Evolutionary conservation across 2,329 filamentous ascomycete species (phyloP).

Genomic region (Thelonectria discophora): DNA sequence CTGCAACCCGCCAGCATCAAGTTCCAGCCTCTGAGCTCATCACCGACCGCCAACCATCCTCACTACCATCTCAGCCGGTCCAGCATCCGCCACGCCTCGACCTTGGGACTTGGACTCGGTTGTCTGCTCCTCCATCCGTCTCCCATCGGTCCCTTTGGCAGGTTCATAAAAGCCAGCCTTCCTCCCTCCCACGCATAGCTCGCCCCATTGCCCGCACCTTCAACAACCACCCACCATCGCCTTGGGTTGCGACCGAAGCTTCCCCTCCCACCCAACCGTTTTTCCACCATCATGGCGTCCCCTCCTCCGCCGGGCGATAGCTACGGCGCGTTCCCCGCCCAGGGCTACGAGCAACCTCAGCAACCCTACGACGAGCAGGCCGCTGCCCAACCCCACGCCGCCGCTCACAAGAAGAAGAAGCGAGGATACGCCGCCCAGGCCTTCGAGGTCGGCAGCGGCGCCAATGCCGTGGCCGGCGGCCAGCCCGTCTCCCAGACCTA

Average conservation of each 20-base stretch:
- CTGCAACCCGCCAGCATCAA: slow-evolving; percentile 25
- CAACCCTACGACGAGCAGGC: slow-evolving; percentile 50
- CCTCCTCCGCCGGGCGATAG: slow-evolving; percentile 60
- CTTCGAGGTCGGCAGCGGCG: slow-evolving; percentile 89
- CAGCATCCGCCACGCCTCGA: slow-evolving; percentile 30
- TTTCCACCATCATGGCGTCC: slow-evolving; percentile 61
- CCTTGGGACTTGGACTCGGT: slow-evolving; percentile 38
- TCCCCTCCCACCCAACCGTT: slow-evolving; percentile 25
- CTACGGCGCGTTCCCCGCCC: slow-evolving; percentile 47
- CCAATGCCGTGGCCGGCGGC: slow-evolving; percentile 73
- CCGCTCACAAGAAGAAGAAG: slow-evolving; percentile 82
- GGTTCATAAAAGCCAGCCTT: slow-evolving; percentile 14
- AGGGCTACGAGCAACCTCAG: slow-evolving; percentile 50
- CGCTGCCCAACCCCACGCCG: slow-evolving; percentile 41
- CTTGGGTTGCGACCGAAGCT: slow-evolving; percentile 39
- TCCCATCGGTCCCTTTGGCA: neutral
- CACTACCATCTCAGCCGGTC: slow-evolving; percentile 33
- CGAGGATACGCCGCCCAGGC: slow-evolving; percentile 93
- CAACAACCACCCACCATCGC: slow-evolving; percentile 21
- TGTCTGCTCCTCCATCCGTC: slow-evolving; percentile 21
- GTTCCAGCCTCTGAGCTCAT: slow-evolving; percentile 40
- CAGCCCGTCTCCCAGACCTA: slow-evolving; percentile 54
- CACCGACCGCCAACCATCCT: slow-evolving; percentile 31
- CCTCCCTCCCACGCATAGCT: slow-evolving; percentile 9
- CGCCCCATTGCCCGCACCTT: slow-evolving; percentile 25